Percentiles rank a stretch among this genome's conserved stretches.
Conservation (phyloP, 2,329 filamentous ascomycete species). For the Trichoderma breve region DNA sequence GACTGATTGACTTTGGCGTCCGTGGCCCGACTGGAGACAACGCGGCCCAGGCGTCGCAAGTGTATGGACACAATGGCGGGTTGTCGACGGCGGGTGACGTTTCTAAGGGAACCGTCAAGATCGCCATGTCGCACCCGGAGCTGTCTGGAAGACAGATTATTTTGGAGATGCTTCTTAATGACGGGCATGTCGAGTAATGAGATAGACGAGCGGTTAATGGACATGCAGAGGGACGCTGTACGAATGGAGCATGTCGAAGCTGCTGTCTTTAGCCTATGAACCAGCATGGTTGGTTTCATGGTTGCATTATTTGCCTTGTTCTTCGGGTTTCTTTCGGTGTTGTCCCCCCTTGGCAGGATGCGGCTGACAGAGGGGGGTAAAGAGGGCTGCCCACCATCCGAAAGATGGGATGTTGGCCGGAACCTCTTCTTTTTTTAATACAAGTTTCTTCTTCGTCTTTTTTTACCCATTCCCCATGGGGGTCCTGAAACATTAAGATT, state of each 20-base stretch:
- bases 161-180: slow-evolving; percentile 87
- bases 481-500: neutral
- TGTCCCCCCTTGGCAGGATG: neutral
- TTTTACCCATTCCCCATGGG: neutral
- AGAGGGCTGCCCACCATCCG: neutral
- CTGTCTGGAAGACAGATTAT: slow-evolving; percentile 81
- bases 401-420: neutral
- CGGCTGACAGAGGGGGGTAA: neutral
- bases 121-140: slow-evolving; percentile 93
- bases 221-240: neutral
- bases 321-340: neutral
- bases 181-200: slow-evolving; percentile 62
- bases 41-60: slow-evolving; percentile 35
- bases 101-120: slow-evolving; percentile 78
- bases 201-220: neutral
- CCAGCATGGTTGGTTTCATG: neutral
- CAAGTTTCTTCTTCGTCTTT: neutral
- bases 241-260: neutral
- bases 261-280: neutral
- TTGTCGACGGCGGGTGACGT: slow-evolving; percentile 41
- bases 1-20: slow-evolving; percentile 83
- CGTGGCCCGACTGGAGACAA: slow-evolving; percentile 57
- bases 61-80: slow-evolving; percentile 36
- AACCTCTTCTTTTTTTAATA: neutral
- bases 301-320: neutral